Evolutionary conservation across 805 yeast genomes (phyloP).

Genomic region (Suhomyces emberorum): DNA sequence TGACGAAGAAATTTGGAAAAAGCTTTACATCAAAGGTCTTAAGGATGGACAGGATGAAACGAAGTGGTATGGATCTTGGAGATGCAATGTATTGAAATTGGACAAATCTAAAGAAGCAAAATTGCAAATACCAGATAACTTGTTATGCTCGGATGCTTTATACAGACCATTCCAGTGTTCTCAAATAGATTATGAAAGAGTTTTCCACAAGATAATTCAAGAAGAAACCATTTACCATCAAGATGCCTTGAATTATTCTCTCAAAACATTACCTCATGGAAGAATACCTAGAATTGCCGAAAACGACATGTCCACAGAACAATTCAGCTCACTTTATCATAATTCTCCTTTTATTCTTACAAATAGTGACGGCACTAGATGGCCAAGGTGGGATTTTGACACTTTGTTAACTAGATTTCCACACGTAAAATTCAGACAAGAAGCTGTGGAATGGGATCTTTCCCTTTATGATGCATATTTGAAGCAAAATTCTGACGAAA

Average conservation of each 20-base stretch:
- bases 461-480: constrained; percentile 60
- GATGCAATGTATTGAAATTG: constrained; percentile 52
- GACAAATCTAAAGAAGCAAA: constrained; percentile 38
- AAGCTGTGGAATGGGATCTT: constrained; percentile 78
- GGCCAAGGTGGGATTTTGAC: constrained; percentile 66
- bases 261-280: constrained; percentile 28
- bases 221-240: constrained; percentile 40
- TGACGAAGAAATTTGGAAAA: constrained; percentile 83
- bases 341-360: constrained; percentile 64
- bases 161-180: constrained; percentile 84
- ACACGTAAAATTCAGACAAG: constrained; percentile 69
- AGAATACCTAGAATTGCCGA: constrained; percentile 55
- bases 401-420: constrained; percentile 53
- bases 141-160: constrained; percentile 71
- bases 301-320: constrained; percentile 34
- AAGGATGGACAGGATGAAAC: constrained; percentile 11
- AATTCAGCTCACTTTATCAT: constrained; percentile 46
- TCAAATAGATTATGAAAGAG: constrained; percentile 54
- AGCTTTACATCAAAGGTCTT: constrained; percentile 36
- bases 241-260: constrained; percentile 15
- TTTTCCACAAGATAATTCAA: constrained; percentile 47
- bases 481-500: constrained; percentile 64
- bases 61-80: constrained; percentile 81
- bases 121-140: constrained; percentile 44
- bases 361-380: constrained; percentile 30